These are phyloP conservation scores for Curvularia spicifera DNA, from an alignment of 2,329 filamentous ascomycete species.

Conservation along the genomic window DNA sequence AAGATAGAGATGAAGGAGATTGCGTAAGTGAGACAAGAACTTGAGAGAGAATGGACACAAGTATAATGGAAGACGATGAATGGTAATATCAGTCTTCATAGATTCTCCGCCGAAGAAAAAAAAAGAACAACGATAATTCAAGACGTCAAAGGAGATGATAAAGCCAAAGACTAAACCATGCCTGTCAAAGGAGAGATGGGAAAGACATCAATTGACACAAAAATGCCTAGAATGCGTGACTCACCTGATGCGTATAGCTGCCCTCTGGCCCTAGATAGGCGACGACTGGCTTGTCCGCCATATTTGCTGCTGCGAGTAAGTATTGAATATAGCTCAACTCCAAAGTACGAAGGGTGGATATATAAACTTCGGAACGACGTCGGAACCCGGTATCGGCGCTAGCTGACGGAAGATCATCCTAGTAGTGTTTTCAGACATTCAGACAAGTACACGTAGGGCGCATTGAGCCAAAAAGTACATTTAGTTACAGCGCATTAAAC, in stretches of 20 bases:
- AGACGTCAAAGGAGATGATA: background rate
- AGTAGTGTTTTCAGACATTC: background rate
- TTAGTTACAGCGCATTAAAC: background rate
- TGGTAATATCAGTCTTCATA: background rate
- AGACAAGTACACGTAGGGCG: background rate
- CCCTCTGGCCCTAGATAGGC: constrained; percentile 69
- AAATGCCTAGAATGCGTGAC: constrained; percentile 7
- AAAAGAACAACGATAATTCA: background rate
- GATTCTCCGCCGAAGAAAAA: background rate
- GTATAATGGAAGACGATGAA: background rate
- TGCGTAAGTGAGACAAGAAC: background rate
- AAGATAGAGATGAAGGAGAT: background rate
- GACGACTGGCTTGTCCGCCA: constrained; percentile 43
- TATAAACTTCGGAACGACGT: constrained; percentile 13
- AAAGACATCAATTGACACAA: background rate
- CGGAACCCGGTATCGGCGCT: constrained; percentile 19
- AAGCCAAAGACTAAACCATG: background rate
- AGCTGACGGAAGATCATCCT: background rate
- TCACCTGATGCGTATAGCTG: constrained; percentile 74
- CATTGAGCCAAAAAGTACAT: background rate
- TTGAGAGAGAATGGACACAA: background rate
- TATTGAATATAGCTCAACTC: background rate
- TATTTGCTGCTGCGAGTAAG: constrained; percentile 6
- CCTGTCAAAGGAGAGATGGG: no score
- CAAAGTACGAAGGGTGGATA: background rate